Evolutionary conservation across 164 flowering plant genomes (phyloP).

Genomic region (Cinnamomum micranthum): DNA sequence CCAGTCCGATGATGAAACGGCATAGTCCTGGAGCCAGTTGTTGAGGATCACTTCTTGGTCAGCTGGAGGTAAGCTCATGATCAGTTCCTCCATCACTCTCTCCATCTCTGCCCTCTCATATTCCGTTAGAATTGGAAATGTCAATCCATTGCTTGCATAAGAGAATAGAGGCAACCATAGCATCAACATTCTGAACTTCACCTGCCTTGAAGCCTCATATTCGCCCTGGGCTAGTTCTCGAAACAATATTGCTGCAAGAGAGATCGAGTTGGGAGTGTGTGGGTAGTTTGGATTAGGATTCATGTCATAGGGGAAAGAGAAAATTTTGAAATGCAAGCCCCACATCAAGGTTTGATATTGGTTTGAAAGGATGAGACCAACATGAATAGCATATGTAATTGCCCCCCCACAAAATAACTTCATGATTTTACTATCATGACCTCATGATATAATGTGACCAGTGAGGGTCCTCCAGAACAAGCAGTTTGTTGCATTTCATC

Average conservation of each 20-base stretch:
- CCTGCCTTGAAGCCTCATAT: conserved; percentile 21
- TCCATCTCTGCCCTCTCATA: conserved; percentile 42
- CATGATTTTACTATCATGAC: no score
- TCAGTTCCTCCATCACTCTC: conserved; percentile 32
- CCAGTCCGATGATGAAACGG: conserved; percentile 44
- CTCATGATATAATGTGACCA: no score
- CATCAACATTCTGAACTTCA: conserved; percentile 38
- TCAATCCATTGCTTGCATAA: conserved; percentile 40
- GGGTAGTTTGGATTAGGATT: neutral
- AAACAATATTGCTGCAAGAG: conserved; percentile 29
- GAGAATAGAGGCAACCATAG: conserved; percentile 49
- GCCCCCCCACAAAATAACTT: no score
- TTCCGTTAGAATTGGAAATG: conserved; percentile 34
- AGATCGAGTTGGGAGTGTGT: no score
- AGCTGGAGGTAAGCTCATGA: conserved; percentile 29
- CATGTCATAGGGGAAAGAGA: neutral
- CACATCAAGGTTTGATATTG: no score
- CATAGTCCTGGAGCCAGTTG: conserved; percentile 51
- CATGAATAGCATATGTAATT: no score
- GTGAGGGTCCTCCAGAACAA: no score
- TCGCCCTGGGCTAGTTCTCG: conserved; percentile 24
- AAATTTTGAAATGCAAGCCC: no score
- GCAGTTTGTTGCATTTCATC: no score
- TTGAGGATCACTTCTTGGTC: conserved; percentile 48
- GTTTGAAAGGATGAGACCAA: no score